Base-by-base conservation (phyloP, 1,139 yeast genomes). In the Taiozyma sp. region DNA sequence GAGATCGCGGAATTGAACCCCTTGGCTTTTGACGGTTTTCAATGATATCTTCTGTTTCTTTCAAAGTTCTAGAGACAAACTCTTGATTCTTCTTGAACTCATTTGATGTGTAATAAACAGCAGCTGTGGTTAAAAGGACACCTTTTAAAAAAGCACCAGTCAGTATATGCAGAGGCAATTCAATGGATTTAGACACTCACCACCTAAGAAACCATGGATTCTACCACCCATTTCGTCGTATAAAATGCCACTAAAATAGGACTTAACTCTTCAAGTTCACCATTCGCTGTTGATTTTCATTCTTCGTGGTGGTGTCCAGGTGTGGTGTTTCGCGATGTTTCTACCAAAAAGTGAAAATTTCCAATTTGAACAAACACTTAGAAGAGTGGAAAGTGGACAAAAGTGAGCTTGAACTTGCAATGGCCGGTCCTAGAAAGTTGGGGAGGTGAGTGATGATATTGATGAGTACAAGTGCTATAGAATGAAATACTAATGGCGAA, bases 181-280 rank as follows among this genome's bases (percentile, higher is more conserved):
- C n/a, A n/a, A n/a, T n/a, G n/a, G n/a, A n/a, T n/a, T n/a, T n/a
- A n/a, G n/a, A n/a, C n/a, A 56, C 72, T 44, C 56, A 70, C 77
- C 83, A 8, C 80, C 85, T 41, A 87, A 69, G 58, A 87, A 82
- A 1, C 95, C 93, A 57, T 81, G 83, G 53, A 83, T 75, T 69
- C 90, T 78, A 48, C 89, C 87, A 67, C 81, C 81, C 84, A 80
- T 79, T 32, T 38, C 24, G 40, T 19, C 14, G 34, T 30, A 29
- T 29, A 12, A 29, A 8, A n/a, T n/a, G 28, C 8, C 5, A 27
- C 28, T 27, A 27, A 27, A n/a, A n/a, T 27, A 27, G 8, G 28
- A 8, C 28, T 27, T 27, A 27, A 27, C 8, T 27, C 5, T 6
- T 27, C 28, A 27, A n/a, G n/a, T n/a, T n/a, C 27, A 4, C 27